Percentiles rank a stretch among this genome's conserved stretches.
These are phyloP conservation scores for Cercospora berteroae DNA, from an alignment of 2,329 filamentous ascomycete genomes.

Conservation along the genomic window DNA sequence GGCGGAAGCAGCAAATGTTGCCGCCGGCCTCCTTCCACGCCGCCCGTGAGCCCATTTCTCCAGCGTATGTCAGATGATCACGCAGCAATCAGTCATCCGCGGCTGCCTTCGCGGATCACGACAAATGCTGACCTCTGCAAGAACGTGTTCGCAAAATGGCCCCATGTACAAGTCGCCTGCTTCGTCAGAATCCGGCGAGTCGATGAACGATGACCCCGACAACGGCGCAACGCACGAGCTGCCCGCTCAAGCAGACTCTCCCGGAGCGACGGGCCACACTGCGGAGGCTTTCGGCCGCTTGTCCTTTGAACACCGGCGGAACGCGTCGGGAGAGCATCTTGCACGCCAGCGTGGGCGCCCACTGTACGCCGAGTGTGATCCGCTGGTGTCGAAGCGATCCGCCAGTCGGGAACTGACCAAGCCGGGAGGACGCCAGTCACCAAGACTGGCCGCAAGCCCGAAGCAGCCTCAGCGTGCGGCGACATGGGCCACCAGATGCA, in stretches of 20 bases:
- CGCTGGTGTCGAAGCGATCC: constrained; percentile 8
- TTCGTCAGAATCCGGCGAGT: constrained; percentile 14
- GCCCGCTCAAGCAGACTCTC: constrained; percentile 10
- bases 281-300: constrained; percentile 1
- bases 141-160: background rate
- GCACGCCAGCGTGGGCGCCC: background rate
- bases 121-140: constrained; percentile 1
- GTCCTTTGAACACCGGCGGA: constrained; percentile 4
- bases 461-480: background rate
- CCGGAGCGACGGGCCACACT: background rate
- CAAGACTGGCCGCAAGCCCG: background rate
- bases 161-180: constrained; percentile 1
- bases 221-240: constrained; percentile 20
- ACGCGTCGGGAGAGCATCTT: background rate
- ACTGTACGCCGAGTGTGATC: background rate
- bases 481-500: background rate
- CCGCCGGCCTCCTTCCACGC: background rate
- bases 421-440: constrained; percentile 9
- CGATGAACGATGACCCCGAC: constrained; percentile 18
- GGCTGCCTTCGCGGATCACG: background rate
- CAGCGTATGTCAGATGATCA: background rate
- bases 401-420: constrained; percentile 7
- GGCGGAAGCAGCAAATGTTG: background rate
- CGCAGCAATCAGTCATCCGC: background rate
- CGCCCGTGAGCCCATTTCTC: background rate